Evolutionary conservation across 257 asterid genomes (phyloP).

Genomic region (Solanum peruvianum): DNA sequence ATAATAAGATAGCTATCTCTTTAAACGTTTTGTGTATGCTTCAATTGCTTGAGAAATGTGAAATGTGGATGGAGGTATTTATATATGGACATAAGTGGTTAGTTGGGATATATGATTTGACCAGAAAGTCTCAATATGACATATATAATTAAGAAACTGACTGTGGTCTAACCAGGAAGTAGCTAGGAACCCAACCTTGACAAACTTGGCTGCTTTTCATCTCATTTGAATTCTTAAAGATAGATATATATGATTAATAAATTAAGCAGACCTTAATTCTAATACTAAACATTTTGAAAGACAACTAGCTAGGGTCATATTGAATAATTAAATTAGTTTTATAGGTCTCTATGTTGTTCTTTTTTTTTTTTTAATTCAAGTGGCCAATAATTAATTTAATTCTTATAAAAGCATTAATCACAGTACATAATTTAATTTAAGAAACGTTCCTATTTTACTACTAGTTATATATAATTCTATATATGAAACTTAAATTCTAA

Average conservation of each 20-base stretch:
- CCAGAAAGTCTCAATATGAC: neutral
- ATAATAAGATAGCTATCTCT: no score
- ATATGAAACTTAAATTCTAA: neutral
- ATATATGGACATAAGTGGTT: neutral
- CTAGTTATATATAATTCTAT: neutral
- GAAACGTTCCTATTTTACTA: neutral
- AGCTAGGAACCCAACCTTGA: neutral
- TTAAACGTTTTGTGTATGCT: neutral
- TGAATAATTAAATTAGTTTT: neutral
- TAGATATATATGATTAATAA: no score
- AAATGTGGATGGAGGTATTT: neutral
- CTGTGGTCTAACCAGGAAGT: neutral
- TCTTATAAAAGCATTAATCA: neutral
- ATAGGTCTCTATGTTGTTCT: neutral
- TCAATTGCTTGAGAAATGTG: neutral
- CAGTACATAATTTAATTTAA: neutral
- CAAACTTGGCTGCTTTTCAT: neutral
- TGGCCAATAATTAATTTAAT: neutral
- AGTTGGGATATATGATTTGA: neutral
- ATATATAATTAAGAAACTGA: neutral
- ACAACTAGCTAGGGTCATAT: neutral
- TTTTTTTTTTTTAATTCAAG: neutral
- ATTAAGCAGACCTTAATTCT: neutral
- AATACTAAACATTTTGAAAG: neutral
- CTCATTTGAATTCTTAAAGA: neutral